These are phyloP conservation scores for Globisporangium iwayamae DNA, from an alignment of 352 stramenopile genomes.

Conservation along the genomic window DNA sequence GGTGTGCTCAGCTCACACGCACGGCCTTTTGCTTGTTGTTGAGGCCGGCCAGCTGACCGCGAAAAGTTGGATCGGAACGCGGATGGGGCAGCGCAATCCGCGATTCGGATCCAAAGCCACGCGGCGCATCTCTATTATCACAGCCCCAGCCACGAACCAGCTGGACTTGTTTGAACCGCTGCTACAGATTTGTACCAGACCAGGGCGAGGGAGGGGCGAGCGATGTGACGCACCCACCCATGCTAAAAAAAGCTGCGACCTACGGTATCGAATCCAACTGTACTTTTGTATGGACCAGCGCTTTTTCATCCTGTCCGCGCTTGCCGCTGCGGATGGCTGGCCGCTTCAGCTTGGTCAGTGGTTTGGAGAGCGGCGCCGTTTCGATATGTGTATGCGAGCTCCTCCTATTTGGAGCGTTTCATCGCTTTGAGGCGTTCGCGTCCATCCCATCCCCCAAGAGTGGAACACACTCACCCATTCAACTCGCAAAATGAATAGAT, in stretches of 20 bases:
- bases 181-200: background rate
- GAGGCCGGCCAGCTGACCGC: background rate
- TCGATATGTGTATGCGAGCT: background rate
- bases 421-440: background rate
- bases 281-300: background rate
- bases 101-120: constrained; percentile 3
- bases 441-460: background rate
- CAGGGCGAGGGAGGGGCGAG: background rate
- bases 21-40: background rate
- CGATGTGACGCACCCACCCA: constrained; percentile 4
- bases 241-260: background rate
- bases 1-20: background rate
- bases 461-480: background rate
- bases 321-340: background rate
- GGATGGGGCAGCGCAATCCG: constrained; percentile 1
- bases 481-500: background rate
- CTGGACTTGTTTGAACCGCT: background rate
- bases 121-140: constrained; percentile 2
- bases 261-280: background rate
- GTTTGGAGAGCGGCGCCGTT: background rate
- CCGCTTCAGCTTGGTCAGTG: background rate
- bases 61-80: constrained; percentile 3
- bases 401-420: background rate
- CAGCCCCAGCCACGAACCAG: background rate
- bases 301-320: background rate